Base-by-base conservation (phyloP, 2,329 filamentous ascomycete species). In the Neonectria sp. region DNA sequence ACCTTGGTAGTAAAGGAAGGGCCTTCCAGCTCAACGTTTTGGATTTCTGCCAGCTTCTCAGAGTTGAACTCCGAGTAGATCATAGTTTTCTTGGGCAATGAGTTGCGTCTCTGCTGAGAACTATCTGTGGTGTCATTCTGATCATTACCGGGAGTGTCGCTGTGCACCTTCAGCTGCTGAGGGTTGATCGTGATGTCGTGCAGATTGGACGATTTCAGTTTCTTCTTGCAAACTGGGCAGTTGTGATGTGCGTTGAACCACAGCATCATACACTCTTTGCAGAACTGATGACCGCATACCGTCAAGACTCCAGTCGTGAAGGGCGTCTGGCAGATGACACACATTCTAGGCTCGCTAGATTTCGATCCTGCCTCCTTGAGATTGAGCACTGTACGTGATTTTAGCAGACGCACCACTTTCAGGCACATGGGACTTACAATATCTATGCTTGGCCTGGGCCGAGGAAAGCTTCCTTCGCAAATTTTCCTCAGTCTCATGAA, bases 261-360 rank as follows among this genome's bases (percentile, higher is more conserved):
- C 13, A 90, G 73, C 43, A 86, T 85, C 72, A 98, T 91, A 79
- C 96, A 98, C 31, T 94, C 92, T 75, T 94, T 95, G 83, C 95
- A 98, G 78, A 95, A 98, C 70, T 94, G 90, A 77, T 99, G 96
- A 0, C 95, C 95, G 78, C 96, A 98, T 1, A 94, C 88, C 0
- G 95, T 98, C 68, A 95, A 84, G 59, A 93, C 89, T 60, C 95
- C 95, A n/a, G 90, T 84, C 65, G 92, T 90, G 74, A 98, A 97
- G 0, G 85, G 77, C 12, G 88, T 87, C 75, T 93, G 91, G 78
- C 96, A 99, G 73, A 99, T 98, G 62, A 97, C 89, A 78, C 96
- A 99, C 57, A 92, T 90, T 33, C 90, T 88, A 7, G 90, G 85
- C 64, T 91, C 88, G 55, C 90, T 87, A 1, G 88, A 86, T 56